Conservation (phyloP, 495 filamentous ascomycete species). For the Acidomyces sp. region DNA sequence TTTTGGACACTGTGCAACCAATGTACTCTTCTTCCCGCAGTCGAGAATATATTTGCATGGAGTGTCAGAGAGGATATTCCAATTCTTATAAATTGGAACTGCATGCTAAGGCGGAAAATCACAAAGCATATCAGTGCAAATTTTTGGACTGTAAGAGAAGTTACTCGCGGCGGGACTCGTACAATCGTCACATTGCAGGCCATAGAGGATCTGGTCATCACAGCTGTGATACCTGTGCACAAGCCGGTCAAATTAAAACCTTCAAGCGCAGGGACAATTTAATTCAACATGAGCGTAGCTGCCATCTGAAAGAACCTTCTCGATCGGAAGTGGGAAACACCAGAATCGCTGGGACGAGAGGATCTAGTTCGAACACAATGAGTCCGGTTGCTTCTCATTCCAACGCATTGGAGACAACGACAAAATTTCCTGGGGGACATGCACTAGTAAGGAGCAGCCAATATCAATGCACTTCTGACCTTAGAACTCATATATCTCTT, state of each 20-base stretch:
- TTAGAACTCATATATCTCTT: too few relatives aligned
- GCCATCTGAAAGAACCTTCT: too few relatives aligned
- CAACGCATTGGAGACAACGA: too few relatives aligned
- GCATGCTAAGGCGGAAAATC: neutral
- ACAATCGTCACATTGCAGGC: conserved; percentile 1
- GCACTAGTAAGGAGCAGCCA: too few relatives aligned
- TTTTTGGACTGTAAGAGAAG: conserved; percentile 1
- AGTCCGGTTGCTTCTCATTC: too few relatives aligned
- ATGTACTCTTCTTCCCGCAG: neutral
- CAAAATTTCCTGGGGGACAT: too few relatives aligned
- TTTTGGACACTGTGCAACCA: neutral
- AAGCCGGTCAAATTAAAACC: neutral
- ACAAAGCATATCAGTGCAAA: conserved; percentile 3
- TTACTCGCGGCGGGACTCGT: conserved; percentile 7
- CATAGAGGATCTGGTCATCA: conserved; percentile 1
- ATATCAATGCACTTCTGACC: too few relatives aligned
- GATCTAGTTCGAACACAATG: too few relatives aligned
- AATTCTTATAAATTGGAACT: conserved; percentile 4
- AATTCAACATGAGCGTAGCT: too few relatives aligned
- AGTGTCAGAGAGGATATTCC: neutral
- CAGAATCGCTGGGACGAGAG: too few relatives aligned
- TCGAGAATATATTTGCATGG: neutral
- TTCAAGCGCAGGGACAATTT: conserved; percentile 11
- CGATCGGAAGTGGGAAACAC: too few relatives aligned
- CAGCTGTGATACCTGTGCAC: neutral